Evolutionary conservation across 169 alveolate species (phyloP).

Genomic region (Cryptosporidium sp.): DNA sequence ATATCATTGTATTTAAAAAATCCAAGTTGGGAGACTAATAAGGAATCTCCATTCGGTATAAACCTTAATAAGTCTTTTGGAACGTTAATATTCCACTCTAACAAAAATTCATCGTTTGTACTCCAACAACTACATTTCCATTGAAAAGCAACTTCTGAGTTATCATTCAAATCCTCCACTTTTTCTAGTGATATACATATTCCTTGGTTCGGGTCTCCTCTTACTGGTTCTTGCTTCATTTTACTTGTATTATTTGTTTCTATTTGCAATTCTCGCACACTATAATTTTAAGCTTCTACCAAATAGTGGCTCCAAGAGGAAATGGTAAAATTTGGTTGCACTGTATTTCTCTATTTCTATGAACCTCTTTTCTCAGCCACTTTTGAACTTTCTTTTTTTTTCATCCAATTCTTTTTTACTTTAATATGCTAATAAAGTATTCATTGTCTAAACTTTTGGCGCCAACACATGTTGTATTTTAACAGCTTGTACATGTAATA

Average conservation of each 20-base stretch:
- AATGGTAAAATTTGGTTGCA: background rate
- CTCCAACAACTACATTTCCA: constrained; percentile 76
- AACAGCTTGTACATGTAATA: background rate
- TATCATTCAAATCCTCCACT: background rate
- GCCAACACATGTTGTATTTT: constrained; percentile 8
- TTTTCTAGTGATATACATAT: constrained; percentile 51
- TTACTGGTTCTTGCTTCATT: constrained; percentile 39
- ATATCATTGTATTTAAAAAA: constrained; percentile 27
- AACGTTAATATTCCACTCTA: constrained; percentile 68
- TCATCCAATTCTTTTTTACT: background rate
- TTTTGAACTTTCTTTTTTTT: background rate
- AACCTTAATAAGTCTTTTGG: constrained; percentile 8
- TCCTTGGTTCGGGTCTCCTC: constrained; percentile 73
- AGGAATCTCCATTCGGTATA: background rate
- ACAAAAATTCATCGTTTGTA: constrained; percentile 39
- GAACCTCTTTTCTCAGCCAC: background rate
- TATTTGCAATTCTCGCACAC: background rate
- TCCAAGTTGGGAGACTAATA: constrained; percentile 34
- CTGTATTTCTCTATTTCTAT: background rate
- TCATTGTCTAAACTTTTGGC: constrained; percentile 4
- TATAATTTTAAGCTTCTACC: background rate
- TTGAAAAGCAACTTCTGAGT: background rate
- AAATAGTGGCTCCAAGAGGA: background rate
- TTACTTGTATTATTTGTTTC: background rate
- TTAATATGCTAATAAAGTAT: background rate